Percentiles rank a stretch among this genome's conserved stretches.
These are phyloP conservation scores for Plasmodium blacklocki DNA, from an alignment of 169 alveolate genomes.

Conservation along the genomic window DNA sequence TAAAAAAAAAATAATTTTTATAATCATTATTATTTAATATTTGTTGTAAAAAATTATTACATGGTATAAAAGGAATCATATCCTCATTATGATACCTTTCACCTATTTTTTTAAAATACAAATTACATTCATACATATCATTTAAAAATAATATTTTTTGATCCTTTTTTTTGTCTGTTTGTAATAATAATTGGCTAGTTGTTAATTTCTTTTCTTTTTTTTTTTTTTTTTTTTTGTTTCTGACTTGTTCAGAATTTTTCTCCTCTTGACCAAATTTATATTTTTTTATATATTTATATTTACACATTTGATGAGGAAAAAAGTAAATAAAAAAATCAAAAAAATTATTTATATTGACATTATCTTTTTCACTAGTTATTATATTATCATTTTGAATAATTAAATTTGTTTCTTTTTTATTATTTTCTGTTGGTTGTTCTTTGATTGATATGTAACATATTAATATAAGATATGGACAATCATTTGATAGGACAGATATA, in stretches of 20 bases:
- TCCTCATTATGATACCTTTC: neutral
- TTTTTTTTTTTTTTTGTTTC: neutral
- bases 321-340: too few relatives aligned
- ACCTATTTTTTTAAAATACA: constrained; percentile 41
- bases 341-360: neutral
- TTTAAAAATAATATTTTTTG: constrained; percentile 1
- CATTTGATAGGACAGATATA: neutral
- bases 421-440: neutral
- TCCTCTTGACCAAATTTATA: neutral
- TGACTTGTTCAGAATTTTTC: neutral
- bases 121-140: constrained; percentile 37
- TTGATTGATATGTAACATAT: constrained; percentile 56
- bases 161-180: neutral
- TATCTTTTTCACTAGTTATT: neutral
- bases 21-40: neutral
- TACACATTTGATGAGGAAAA: too few relatives aligned
- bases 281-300: too few relatives aligned
- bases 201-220: neutral
- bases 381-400: neutral
- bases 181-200: neutral
- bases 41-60: constrained; percentile 12
- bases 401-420: neutral
- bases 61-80: neutral
- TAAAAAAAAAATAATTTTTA: constrained; percentile 10
- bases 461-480: constrained; percentile 17